phyloP scores from a whole-genome alignment of 371 early-diverging fungal genomes.

The Funneliformis caledonium region DNA sequence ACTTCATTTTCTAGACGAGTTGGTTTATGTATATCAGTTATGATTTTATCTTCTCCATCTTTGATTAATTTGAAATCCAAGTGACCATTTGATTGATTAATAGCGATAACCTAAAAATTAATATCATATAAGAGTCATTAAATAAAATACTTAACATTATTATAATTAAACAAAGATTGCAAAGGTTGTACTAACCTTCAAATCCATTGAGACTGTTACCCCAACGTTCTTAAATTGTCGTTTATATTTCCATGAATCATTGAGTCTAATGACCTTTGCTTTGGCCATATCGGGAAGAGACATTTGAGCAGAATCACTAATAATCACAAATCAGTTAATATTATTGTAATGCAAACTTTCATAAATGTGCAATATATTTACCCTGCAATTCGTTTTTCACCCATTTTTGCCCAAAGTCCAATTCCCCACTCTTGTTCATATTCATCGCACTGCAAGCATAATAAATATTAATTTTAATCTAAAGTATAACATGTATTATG shows the following conservation, averaged over 20 bases:
- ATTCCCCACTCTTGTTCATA: constrained; percentile 22
- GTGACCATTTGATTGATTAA: constrained; percentile 15
- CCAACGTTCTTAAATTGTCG: constrained; percentile 1
- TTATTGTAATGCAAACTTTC: not conserved
- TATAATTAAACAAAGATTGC: not conserved
- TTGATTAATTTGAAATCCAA: not conserved
- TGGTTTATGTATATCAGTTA: constrained; percentile 14
- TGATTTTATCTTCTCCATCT: not conserved
- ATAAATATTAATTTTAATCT: not conserved
- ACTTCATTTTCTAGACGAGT: constrained; percentile 15
- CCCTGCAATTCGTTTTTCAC: constrained; percentile 13
- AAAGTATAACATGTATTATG: not conserved
- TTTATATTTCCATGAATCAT: constrained; percentile 15
- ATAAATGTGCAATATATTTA: not conserved
- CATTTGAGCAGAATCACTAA: constrained; percentile 27
- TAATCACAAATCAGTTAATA: not conserved
- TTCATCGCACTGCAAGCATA: constrained; percentile 2
- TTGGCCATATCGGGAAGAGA: constrained; percentile 18
- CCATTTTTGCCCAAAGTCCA: not conserved
- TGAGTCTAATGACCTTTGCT: not conserved
- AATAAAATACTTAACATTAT: not conserved
- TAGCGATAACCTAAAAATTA: not conserved
- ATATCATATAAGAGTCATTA: not conserved
- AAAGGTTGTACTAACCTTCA: not conserved
- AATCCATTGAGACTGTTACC: constrained; percentile 8